Base-by-base conservation (phyloP, 1,284 basidiomycete genomes). In the Cryptococcus sp. region DNA sequence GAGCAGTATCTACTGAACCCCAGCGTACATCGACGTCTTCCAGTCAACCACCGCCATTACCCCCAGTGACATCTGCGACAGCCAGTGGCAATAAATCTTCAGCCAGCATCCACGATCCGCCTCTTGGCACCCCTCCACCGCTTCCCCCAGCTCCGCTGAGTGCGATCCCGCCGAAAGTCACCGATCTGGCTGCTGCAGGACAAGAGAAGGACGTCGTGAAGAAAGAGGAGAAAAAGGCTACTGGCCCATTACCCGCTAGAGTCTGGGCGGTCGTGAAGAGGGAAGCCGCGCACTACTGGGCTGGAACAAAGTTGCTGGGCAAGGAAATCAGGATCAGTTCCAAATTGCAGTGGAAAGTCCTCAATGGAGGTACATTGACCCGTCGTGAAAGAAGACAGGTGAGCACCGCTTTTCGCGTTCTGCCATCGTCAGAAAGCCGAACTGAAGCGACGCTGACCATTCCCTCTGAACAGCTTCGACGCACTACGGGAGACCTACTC, bases 241-340 rank as follows among this genome's bases (percentile, higher is more conserved):
- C 66, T 5, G 73, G 72, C 2, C 66, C 72, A 2, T 62, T 73
- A 47, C 64, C 65, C 19, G 64, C 66, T 39, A 66, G 78, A 59
- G 72, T 70, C 10, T 98, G 95, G 95, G 89, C 88, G 67, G 90
- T 87, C 71, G 87, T 98, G 67, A 99, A 97, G 81, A 91, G 97
- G 71, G 95, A 98, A 79, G 93, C 88, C 0, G 85, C 86, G 59
- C 96, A 99, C 76, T 99, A 99, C 77, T 99, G 95, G 94, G 88
- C 93, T 68, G 95, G 96, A 16, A 86, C 91, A 7, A 97, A 97
- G 77, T 85, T 99, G 10, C 84, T 99, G 40, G 93, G 91, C 10
- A 93, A 93, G 50, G 96, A 99, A 80, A 90, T 98, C 63, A 85
- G 88, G 64, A 96, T 99, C 69, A 93, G 91, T 25, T 82, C 85